Evolutionary conservation across 2,329 filamentous ascomycete genomes (phyloP).

Genomic region (Seiridium unicorne): DNA sequence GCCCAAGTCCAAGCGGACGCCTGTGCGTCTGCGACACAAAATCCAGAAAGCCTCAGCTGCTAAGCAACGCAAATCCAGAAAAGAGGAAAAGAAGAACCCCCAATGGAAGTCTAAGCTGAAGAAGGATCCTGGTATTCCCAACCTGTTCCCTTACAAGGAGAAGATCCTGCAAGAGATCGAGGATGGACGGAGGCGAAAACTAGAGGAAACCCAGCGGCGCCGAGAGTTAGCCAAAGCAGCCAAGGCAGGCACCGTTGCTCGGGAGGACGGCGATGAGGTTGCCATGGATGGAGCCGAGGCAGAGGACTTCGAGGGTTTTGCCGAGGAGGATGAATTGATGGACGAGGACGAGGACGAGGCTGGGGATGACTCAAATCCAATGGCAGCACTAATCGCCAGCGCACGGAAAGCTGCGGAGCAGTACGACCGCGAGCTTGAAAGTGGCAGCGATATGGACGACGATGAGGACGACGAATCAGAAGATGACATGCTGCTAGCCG

Average conservation of each 20-base stretch:
- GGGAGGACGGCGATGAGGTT: conserved; percentile 44
- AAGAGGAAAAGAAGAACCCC: conserved; percentile 92
- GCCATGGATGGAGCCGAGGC: conserved; percentile 44
- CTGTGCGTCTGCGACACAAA: conserved; percentile 88
- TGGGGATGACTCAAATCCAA: conserved; percentile 74
- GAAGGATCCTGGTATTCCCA: conserved; percentile 97
- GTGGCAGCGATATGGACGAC: conserved; percentile 59
- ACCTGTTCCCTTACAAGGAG: conserved; percentile 97
- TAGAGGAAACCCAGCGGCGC: conserved; percentile 71
- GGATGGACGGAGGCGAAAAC: conserved; percentile 76
- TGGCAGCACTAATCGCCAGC: conserved; percentile 87
- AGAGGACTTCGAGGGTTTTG: conserved; percentile 45
- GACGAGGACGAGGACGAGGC: conserved; percentile 52
- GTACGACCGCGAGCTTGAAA: conserved; percentile 66
- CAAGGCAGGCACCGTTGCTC: conserved; percentile 48
- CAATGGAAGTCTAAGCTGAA: conserved; percentile 94
- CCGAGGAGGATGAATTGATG: conserved; percentile 48
- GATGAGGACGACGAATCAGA: conserved; percentile 39
- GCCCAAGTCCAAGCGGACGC: conserved; percentile 89
- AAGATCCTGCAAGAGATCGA: conserved; percentile 93
- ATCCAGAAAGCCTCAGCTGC: conserved; percentile 89
- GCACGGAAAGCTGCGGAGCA: conserved; percentile 74
- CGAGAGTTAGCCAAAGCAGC: conserved; percentile 71
- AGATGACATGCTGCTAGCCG: conserved; percentile 32
- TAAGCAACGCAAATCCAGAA: conserved; percentile 88